Evolutionary conservation across 139 green algal species (phyloP).

Genomic region (Desmodesmus armatus): DNA sequence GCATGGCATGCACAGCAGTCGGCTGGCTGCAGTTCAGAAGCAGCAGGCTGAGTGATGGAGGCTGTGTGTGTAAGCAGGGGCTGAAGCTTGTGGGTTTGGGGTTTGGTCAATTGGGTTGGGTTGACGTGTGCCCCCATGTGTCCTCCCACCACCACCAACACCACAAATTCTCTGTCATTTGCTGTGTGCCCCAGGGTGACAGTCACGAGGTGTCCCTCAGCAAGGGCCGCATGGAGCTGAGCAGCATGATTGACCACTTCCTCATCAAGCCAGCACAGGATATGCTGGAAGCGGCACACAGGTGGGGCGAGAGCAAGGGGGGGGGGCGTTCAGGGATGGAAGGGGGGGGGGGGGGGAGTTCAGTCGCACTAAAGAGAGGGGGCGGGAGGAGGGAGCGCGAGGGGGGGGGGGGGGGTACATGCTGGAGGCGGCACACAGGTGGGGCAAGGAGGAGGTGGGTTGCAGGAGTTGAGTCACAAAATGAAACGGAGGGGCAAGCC

Average conservation of each 20-base stretch:
- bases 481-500: background rate
- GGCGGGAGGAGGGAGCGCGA: too few species aligned
- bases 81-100: too few species aligned
- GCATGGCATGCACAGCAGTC: constrained; percentile 53
- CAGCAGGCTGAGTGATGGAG: constrained; percentile 57
- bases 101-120: too few species aligned
- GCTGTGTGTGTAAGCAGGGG: background rate
- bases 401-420: too few species aligned
- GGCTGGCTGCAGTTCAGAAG: constrained; percentile 66
- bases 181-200: constrained; percentile 78
- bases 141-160: too few species aligned
- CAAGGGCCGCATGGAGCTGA: constrained; percentile 84
- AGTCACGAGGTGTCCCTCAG: constrained; percentile 85
- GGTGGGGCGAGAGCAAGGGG: background rate
- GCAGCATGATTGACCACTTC: constrained; percentile 85
- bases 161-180: too few species aligned
- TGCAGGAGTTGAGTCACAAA: too few species aligned
- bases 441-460: too few species aligned
- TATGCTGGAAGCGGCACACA: constrained; percentile 71
- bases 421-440: constrained; percentile 70
- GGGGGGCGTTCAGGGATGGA: constrained; percentile 14
- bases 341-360: background rate
- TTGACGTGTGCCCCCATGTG: too few species aligned
- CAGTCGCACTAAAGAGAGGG: too few species aligned
- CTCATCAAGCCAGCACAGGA: constrained; percentile 83